Percentiles rank a stretch among this genome's conserved stretches.
Evolutionary conservation across 2,329 filamentous ascomycete genomes (phyloP).

Genomic region (Pseudogymnoascus sp.): DNA sequence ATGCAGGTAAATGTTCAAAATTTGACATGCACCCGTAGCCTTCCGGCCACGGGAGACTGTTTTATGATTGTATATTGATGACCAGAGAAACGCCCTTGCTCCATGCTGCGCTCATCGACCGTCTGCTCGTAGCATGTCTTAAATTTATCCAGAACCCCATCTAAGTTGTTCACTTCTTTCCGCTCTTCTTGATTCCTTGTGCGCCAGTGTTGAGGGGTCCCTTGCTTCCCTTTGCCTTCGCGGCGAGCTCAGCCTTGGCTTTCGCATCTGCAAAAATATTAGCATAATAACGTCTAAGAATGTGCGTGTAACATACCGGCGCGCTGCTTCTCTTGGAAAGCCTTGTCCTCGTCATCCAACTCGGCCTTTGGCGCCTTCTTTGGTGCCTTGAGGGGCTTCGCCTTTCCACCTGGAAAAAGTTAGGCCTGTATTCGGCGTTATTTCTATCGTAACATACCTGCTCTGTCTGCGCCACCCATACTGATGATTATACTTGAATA

Average conservation of each 20-base stretch:
- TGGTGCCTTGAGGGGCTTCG: slow-evolving; percentile 75
- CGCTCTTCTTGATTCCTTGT: slow-evolving; percentile 96
- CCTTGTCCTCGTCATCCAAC: slow-evolving; percentile 77
- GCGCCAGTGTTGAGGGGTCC: slow-evolving; percentile 76
- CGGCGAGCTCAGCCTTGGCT: slow-evolving; percentile 75
- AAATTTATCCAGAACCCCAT: background rate
- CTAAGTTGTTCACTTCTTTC: slow-evolving; percentile 66
- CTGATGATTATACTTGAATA: slow-evolving; percentile 19
- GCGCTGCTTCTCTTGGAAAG: slow-evolving; percentile 73
- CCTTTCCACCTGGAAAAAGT: slow-evolving; percentile 58
- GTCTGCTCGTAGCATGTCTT: slow-evolving; percentile 4
- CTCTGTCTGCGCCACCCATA: slow-evolving; percentile 61
- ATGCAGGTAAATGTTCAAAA: background rate
- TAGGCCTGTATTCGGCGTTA: slow-evolving; percentile 17
- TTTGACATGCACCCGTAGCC: slow-evolving; percentile 1
- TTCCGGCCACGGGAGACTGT: slow-evolving; percentile 24
- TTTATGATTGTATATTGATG: slow-evolving; percentile 46
- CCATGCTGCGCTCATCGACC: slow-evolving; percentile 35
- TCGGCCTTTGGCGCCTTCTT: slow-evolving; percentile 74
- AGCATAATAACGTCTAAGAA: slow-evolving; percentile 3
- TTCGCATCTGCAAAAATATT: slow-evolving; percentile 54
- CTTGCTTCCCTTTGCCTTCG: slow-evolving; percentile 69
- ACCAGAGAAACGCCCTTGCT: slow-evolving; percentile 5
- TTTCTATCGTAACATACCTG: slow-evolving; percentile 39
- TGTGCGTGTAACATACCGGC: slow-evolving; percentile 54